Evolutionary conservation across 2,329 filamentous ascomycete species (phyloP).

Genomic region (Aspergillus bombycis): DNA sequence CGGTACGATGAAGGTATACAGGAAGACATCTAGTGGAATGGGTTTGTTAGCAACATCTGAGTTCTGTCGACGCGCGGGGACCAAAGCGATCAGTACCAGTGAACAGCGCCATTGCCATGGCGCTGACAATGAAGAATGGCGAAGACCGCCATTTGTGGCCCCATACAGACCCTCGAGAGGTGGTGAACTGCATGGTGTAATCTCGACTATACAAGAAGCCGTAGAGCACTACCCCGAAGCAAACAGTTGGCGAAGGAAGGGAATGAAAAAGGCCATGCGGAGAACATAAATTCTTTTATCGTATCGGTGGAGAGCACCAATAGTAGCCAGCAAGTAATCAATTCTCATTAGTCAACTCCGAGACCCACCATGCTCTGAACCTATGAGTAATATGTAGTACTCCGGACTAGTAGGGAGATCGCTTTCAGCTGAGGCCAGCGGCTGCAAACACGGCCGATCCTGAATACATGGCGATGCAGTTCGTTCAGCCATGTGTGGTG

Average conservation of each 20-base stretch:
- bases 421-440: not conserved
- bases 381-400: not conserved
- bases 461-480: not conserved
- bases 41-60: not conserved
- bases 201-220: not conserved
- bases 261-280: not conserved
- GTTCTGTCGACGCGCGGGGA: not conserved
- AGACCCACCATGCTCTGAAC: not conserved
- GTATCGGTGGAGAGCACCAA: not conserved
- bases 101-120: slow-evolving; percentile 30
- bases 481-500: not conserved
- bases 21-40: slow-evolving; percentile 28
- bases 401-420: not conserved
- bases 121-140: slow-evolving; percentile 24
- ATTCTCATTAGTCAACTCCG: not conserved
- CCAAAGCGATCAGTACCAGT: slow-evolving; percentile 17
- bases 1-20: slow-evolving; percentile 36
- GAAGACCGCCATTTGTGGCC: slow-evolving; percentile 29
- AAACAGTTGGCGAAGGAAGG: not conserved
- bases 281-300: slow-evolving; percentile 3
- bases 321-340: not conserved
- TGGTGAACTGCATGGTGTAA: slow-evolving; percentile 14
- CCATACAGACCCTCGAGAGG: slow-evolving; percentile 14
- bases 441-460: not conserved
- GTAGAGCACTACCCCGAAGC: not conserved